These are phyloP conservation scores for Thielaviopsis populi DNA, from an alignment of 2,329 filamentous ascomycete species.

Conservation along the genomic window DNA sequence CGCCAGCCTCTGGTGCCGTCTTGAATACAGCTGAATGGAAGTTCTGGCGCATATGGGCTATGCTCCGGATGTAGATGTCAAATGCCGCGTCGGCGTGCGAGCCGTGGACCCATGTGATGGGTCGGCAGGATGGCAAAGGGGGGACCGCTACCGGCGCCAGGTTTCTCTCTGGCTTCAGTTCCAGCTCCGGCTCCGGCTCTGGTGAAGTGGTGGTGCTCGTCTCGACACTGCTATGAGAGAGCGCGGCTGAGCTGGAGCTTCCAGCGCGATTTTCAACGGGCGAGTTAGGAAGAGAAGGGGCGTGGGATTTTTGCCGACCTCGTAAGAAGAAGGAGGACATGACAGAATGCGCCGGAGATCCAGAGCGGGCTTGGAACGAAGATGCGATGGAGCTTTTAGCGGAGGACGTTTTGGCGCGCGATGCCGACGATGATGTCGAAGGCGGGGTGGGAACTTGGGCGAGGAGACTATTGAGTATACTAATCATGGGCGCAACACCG, in stretches of 20 bases:
- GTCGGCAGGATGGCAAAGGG: conserved; percentile 23
- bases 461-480: conserved; percentile 45
- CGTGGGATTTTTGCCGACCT: not conserved
- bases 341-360: not conserved
- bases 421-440: not conserved
- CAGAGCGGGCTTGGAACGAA: not conserved
- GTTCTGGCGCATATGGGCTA: conserved; percentile 26
- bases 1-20: conserved; percentile 30
- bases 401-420: not conserved
- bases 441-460: conserved; percentile 5
- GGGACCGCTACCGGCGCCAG: conserved; percentile 18
- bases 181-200: not conserved
- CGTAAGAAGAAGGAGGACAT: not conserved
- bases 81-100: conserved; percentile 40
- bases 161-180: not conserved
- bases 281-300: not conserved
- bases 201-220: not conserved
- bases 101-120: conserved; percentile 47
- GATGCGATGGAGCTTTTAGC: not conserved
- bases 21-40: conserved; percentile 40
- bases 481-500: conserved; percentile 49
- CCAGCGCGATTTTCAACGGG: not conserved
- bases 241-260: not conserved
- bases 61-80: conserved; percentile 30
- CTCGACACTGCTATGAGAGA: not conserved